These are phyloP conservation scores for Trichoderma arundinaceum DNA, from an alignment of 2,329 filamentous ascomycete species.

Conservation along the genomic window DNA sequence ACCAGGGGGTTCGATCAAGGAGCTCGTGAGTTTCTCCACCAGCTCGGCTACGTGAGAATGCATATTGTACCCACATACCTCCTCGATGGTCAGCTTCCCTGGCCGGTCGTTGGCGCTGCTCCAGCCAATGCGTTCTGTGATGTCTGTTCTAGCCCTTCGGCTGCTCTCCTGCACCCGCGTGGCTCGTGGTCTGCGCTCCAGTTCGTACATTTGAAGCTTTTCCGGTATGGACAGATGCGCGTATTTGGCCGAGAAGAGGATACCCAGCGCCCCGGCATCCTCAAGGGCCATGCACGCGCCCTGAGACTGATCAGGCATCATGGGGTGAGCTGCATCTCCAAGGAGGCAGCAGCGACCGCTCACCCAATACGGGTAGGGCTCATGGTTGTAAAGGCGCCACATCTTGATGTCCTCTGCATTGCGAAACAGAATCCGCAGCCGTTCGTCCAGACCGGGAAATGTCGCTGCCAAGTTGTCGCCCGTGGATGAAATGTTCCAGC, in stretches of 20 bases:
- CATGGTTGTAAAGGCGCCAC: constrained; percentile 57
- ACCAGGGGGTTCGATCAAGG: not conserved
- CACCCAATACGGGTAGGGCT: constrained; percentile 59
- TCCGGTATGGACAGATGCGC: constrained; percentile 50
- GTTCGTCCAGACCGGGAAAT: constrained; percentile 61
- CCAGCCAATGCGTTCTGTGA: constrained; percentile 48
- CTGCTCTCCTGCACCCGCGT: constrained; percentile 58
- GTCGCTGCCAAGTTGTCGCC: constrained; percentile 61
- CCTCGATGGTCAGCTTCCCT: constrained; percentile 65
- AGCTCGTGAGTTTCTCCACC: not conserved
- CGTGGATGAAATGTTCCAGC: constrained; percentile 58
- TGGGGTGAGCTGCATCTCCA: constrained; percentile 69
- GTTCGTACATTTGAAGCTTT: constrained; percentile 54
- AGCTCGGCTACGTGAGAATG: constrained; percentile 37
- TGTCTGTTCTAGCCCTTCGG: constrained; percentile 58
- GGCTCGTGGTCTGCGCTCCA: constrained; percentile 55
- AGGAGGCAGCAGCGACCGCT: constrained; percentile 58
- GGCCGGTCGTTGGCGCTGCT: constrained; percentile 53
- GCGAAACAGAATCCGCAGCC: constrained; percentile 58
- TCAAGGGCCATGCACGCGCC: constrained; percentile 71
- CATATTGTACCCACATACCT: constrained; percentile 62
- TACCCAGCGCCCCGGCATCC: constrained; percentile 64
- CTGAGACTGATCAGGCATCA: constrained; percentile 71
- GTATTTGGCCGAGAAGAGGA: constrained; percentile 56
- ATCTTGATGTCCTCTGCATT: constrained; percentile 66